phyloP scores from a whole-genome alignment of 257 asterid species.

The Anisodus tanguticus region DNA sequence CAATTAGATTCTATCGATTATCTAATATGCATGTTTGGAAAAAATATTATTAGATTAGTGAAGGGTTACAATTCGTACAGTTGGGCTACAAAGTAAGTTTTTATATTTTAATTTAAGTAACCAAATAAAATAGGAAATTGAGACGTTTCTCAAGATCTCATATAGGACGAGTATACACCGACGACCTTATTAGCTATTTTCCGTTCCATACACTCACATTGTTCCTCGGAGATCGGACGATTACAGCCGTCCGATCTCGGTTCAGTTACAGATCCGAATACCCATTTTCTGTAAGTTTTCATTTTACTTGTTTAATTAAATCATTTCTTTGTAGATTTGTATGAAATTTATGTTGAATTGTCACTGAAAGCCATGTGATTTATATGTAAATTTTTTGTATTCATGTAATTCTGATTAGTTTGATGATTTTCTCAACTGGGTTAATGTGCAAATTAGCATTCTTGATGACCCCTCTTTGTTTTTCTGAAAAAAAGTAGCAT shows the following conservation, averaged over 20 bases:
- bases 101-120: not conserved
- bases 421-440: too few relatives aligned
- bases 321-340: not conserved
- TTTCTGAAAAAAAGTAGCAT: too few relatives aligned
- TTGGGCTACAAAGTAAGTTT: too few relatives aligned
- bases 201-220: not conserved
- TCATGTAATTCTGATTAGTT: too few relatives aligned
- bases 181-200: not conserved
- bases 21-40: too few relatives aligned
- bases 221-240: conserved; percentile 31
- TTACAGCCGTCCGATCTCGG: not conserved
- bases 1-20: too few relatives aligned
- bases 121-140: not conserved
- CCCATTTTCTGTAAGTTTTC: conserved; percentile 22
- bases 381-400: too few relatives aligned
- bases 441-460: too few relatives aligned
- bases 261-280: too few relatives aligned
- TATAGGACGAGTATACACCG: not conserved
- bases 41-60: too few relatives aligned
- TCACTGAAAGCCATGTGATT: not conserved
- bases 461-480: too few relatives aligned
- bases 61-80: too few relatives aligned
- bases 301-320: not conserved
- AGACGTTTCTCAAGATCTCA: not conserved
- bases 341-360: not conserved